Percentiles rank a stretch among this genome's conserved stretches.
phyloP scores from a whole-genome alignment of 129 eudicot genomes.

The Lactuca saligna region DNA sequence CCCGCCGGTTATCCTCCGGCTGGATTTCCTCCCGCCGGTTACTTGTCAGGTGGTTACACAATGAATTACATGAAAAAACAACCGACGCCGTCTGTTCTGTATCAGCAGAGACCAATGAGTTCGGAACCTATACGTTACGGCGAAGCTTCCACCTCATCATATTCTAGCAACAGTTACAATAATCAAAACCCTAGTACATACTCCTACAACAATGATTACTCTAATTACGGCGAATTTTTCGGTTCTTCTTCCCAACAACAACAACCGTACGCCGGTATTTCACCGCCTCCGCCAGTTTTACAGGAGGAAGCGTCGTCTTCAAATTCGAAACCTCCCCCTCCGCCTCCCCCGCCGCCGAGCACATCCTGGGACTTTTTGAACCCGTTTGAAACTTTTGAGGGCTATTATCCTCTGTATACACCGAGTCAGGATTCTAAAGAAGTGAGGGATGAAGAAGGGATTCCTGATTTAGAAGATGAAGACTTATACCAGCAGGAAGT shows the following conservation, averaged over 20 bases:
- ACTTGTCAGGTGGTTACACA: constrained; percentile 40
- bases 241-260: constrained; percentile 28
- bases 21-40: constrained; percentile 20
- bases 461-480: constrained; percentile 96
- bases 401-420: constrained; percentile 59
- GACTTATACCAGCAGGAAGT: constrained; percentile 55
- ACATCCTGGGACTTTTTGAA: constrained; percentile 84
- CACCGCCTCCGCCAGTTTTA: constrained; percentile 24
- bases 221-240: constrained; percentile 51
- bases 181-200: constrained; percentile 34
- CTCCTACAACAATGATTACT: constrained; percentile 21
- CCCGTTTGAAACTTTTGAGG: constrained; percentile 69
- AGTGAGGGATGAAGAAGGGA: constrained; percentile 92
- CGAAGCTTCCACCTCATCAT: constrained; percentile 44
- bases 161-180: constrained; percentile 5
- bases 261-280: constrained; percentile 13
- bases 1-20: constrained; percentile 22
- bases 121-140: constrained; percentile 49
- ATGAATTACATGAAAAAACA: constrained; percentile 64
- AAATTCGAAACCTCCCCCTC: constrained; percentile 62
- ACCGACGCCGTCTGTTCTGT: constrained; percentile 60
- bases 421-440: constrained; percentile 74
- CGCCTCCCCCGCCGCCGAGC: constrained; percentile 64
- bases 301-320: constrained; percentile 30
- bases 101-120: constrained; percentile 64